Base-by-base conservation (phyloP, 2,329 filamentous ascomycete species). In the Fusarium tanahbumbuense region DNA sequence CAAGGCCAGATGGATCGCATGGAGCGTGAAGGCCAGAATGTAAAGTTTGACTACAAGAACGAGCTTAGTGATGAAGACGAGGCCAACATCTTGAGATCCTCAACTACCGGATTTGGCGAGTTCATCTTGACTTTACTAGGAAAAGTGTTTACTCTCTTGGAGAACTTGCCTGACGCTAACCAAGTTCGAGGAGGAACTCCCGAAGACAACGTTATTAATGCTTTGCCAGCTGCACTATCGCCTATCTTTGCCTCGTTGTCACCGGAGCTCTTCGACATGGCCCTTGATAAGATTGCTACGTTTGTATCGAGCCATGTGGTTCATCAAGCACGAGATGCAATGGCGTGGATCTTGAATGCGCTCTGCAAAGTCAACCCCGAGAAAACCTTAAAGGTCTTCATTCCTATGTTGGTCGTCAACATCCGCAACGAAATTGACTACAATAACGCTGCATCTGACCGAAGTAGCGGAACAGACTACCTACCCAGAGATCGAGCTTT, bases 331-430 rank as follows among this genome's bases (percentile, higher is more conserved):
- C 87, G 95, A 71, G 96, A 99, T 84, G 95, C 96, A 10, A 98
- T 99, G 92, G 96, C 97, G 2, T 99, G 97, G 86, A 98, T 98
- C 56, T 93, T 95, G 81, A 98, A 98, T 79, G 93, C 93, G 1
- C 86, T 99, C 25, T 97, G 96, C 85, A 98, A 98, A 81, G 93
- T 97, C 72, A 93, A 97, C 73, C 94, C 97, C 0, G 91, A 95
- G 78, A 98, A 98, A 82, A 94, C 96, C 1, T 85, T 99, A 53
- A 96, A 94, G 77, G 89, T 93, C 16, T 92, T 99, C 58, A 87
- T 99, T 32, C 96, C 96, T 2, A 93, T 97, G 83, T 85, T 98
- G 56, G 92, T 97, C 53, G 88, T 93, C 77, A 94, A 93, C 60
- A 99, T 99, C 71, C 92, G 94, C 67, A 97, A 93, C 65, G 96